phyloP scores from a whole-genome alignment of 208 protist species.

The Acanthamoeba lenticulata region DNA sequence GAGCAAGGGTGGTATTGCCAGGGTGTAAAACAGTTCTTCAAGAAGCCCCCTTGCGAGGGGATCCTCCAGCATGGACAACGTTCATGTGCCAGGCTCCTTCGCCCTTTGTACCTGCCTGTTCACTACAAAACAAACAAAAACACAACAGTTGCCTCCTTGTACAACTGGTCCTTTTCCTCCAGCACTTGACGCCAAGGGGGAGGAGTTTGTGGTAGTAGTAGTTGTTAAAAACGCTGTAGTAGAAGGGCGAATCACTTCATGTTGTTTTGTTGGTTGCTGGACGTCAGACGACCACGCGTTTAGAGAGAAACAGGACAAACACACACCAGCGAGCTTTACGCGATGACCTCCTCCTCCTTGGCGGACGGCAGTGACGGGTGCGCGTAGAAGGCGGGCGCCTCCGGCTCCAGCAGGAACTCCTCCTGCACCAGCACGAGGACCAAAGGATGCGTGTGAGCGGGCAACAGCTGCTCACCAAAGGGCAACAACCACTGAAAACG shows the following conservation, averaged over 20 bases:
- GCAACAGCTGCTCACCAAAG: neutral
- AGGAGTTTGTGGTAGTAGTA: too few relatives aligned
- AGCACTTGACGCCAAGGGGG: too few relatives aligned
- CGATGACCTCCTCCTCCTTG: neutral
- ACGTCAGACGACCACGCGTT: too few relatives aligned
- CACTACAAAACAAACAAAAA: too few relatives aligned
- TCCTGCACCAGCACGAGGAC: neutral
- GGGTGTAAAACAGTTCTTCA: neutral
- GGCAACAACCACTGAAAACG: neutral
- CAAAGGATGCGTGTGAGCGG: neutral
- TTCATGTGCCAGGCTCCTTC: neutral
- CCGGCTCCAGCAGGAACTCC: neutral
- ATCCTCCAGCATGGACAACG: neutral
- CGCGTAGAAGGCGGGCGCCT: neutral
- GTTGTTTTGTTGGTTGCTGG: too few relatives aligned
- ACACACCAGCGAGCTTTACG: too few relatives aligned
- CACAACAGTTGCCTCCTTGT: too few relatives aligned
- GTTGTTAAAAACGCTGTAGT: too few relatives aligned
- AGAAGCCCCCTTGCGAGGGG: neutral
- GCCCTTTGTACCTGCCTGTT: neutral
- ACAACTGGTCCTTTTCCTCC: too few relatives aligned
- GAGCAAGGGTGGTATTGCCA: conserved; percentile 75
- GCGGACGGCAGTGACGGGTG: neutral
- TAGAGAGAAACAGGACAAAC: too few relatives aligned
- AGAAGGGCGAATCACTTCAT: too few relatives aligned